Percentiles rank a stretch among this genome's conserved stretches.
Conservation (phyloP, 2,329 filamentous ascomycete species). For the Colletotrichum zoysiae region DNA sequence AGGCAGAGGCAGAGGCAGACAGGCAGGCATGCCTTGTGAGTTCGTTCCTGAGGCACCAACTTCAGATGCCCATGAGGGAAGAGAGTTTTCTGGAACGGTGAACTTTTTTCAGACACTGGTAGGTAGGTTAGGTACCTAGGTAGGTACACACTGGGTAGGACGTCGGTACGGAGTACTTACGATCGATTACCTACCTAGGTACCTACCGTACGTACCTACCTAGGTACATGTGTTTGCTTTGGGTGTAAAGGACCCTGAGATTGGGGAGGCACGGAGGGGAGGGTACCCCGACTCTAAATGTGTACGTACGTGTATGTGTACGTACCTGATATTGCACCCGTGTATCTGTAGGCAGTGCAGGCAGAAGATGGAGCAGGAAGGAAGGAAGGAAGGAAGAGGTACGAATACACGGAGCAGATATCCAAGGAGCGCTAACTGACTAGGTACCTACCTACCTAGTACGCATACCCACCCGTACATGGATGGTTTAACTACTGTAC, state of each 20-base stretch:
- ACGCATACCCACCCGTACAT: too few relatives aligned
- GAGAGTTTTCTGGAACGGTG: constrained; percentile 13
- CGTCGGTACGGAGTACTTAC: too few relatives aligned
- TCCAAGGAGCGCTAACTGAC: too few relatives aligned
- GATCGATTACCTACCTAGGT: too few relatives aligned
- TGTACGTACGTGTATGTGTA: constrained; percentile 24
- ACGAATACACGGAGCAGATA: background rate
- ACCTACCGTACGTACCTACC: background rate
- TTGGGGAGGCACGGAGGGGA: background rate
- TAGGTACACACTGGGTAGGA: too few relatives aligned
- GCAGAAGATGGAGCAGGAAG: background rate
- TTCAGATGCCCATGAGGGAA: constrained; percentile 4
- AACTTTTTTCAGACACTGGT: background rate
- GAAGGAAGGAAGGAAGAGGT: background rate
- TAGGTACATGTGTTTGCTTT: background rate
- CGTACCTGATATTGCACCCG: too few relatives aligned
- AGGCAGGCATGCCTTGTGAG: constrained; percentile 19
- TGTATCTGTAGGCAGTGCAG: background rate
- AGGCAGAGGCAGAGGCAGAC: constrained; percentile 21
- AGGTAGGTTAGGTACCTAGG: too few relatives aligned
- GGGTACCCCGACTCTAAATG: constrained; percentile 10
- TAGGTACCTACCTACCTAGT: too few relatives aligned
- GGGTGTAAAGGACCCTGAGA: constrained; percentile 32
- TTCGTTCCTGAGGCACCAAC: constrained; percentile 28
- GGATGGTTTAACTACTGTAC: too few relatives aligned